Percentiles rank a stretch among this genome's conserved stretches.
Conservation (phyloP, 225 moss, liverwort and hornwort species). For the Physcomitrium patens region DNA sequence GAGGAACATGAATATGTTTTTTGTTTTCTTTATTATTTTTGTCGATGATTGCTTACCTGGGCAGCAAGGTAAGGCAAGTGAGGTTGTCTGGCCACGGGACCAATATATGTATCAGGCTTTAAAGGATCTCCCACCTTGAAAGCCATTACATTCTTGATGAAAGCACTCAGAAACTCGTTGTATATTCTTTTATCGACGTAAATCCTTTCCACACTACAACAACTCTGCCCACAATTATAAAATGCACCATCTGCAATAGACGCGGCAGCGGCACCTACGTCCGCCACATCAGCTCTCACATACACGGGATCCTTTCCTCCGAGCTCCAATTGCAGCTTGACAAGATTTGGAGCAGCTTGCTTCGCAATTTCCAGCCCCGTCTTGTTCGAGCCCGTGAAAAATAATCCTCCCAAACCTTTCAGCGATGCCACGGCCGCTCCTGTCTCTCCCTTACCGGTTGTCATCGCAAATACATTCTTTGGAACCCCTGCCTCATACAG, state of each 20-base stretch:
- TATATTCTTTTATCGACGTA: constrained; percentile 92
- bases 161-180: constrained; percentile 74
- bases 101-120: constrained; percentile 84
- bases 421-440: constrained; percentile 82
- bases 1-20: neutral
- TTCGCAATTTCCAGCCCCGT: constrained; percentile 84
- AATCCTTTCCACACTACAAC: constrained; percentile 96
- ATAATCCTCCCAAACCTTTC: constrained; percentile 80
- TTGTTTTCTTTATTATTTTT: too few species aligned
- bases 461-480: constrained; percentile 70
- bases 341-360: constrained; percentile 77
- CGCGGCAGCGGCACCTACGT: constrained; percentile 70
- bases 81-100: constrained; percentile 82
- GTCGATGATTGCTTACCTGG: constrained; percentile 53
- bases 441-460: constrained; percentile 77
- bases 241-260: constrained; percentile 94
- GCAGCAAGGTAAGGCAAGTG: constrained; percentile 80
- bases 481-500: constrained; percentile 91
- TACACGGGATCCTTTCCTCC: constrained; percentile 97
- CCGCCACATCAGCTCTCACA: constrained; percentile 75
- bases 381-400: constrained; percentile 87
- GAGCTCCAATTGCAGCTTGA: constrained; percentile 93
- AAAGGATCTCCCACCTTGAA: constrained; percentile 95
- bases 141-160: constrained; percentile 71
- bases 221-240: constrained; percentile 96